A percentile compares a stretch with the other conserved stretches of the same genome.
Evolutionary conservation across 148 eudicot genomes (phyloP).

Genomic region (Fagopyrum esculentum): DNA sequence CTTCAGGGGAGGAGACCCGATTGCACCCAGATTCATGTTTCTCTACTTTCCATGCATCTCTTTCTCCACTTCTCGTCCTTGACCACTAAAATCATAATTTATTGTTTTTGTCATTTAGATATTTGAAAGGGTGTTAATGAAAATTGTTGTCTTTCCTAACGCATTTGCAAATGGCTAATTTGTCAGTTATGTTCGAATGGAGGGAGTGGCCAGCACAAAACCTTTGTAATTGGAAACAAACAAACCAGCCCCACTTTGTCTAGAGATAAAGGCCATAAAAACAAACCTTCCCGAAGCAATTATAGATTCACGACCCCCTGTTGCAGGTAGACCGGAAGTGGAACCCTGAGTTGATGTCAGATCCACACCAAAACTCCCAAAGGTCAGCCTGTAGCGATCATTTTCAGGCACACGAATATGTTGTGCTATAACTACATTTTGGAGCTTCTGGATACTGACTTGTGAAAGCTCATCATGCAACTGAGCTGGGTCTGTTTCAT

Average conservation of each 20-base stretch:
- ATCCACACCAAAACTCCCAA: constrained; percentile 71
- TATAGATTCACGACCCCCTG: constrained; percentile 33
- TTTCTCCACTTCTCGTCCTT: too few species aligned
- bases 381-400: constrained; percentile 61
- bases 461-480: constrained; percentile 45
- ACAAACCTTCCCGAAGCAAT: constrained; percentile 55
- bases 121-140: too few species aligned
- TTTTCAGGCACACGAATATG: constrained; percentile 80
- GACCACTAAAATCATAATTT: too few species aligned
- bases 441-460: constrained; percentile 37
- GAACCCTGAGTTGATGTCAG: constrained; percentile 20
- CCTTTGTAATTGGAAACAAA: neutral
- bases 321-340: constrained; percentile 25
- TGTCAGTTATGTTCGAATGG: too few species aligned
- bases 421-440: constrained; percentile 86
- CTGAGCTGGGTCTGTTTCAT: constrained; percentile 35
- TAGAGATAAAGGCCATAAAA: neutral
- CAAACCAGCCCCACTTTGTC: neutral
- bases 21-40: too few species aligned
- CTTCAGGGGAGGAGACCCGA: too few species aligned
- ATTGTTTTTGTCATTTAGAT: too few species aligned
- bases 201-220: neutral
- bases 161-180: too few species aligned
- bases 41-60: too few species aligned
- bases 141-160: too few species aligned